These are phyloP conservation scores for Gymnopilus junonius DNA, from an alignment of 768 basidiomycete species.

Conservation along the genomic window DNA sequence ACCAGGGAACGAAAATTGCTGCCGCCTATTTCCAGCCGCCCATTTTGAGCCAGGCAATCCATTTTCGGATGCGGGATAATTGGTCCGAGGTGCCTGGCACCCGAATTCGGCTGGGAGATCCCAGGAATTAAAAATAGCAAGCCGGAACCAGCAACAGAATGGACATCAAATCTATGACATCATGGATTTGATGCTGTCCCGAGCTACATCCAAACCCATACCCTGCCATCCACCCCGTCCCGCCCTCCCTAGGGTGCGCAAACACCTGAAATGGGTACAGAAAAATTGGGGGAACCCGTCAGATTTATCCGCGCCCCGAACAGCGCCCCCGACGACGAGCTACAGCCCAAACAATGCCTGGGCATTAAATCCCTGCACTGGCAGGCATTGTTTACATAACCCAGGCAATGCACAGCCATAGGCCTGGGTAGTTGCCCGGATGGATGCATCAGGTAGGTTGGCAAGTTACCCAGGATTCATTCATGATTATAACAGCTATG, in stretches of 20 bases:
- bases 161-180: not conserved
- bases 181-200: not conserved
- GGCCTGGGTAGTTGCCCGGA: not conserved
- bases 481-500: not conserved
- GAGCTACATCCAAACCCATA: not conserved
- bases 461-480: not conserved
- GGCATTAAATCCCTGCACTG: not conserved
- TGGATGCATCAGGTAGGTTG: not conserved
- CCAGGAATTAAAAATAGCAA: not conserved
- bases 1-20: no score
- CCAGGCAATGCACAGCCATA: not conserved
- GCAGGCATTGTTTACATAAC: not conserved
- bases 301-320: not conserved
- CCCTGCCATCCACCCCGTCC: conserved; percentile 2
- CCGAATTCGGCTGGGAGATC: not conserved
- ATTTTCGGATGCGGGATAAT: no score
- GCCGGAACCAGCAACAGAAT: not conserved
- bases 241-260: not conserved
- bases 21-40: no score
- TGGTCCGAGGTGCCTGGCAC: no score
- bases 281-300: not conserved
- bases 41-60: no score
- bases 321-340: conserved; percentile 2
- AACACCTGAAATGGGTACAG: not conserved
- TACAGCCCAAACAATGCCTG: not conserved